phyloP scores from a whole-genome alignment of 495 filamentous ascomycete genomes.

The Pseudevernia furfuracea region DNA sequence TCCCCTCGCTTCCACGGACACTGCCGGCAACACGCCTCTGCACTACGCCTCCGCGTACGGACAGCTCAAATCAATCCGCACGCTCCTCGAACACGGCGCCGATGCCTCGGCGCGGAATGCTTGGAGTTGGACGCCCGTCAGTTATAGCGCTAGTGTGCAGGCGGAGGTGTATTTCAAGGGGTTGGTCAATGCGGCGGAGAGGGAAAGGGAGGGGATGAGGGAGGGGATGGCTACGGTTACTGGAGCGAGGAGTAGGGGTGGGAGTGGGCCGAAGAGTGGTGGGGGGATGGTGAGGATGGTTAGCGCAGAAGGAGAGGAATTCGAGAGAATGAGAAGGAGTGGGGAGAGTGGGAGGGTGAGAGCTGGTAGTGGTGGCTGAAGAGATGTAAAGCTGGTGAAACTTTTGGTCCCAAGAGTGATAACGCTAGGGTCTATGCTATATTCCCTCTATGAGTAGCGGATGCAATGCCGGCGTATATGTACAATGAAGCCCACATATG shows the following conservation, averaged over 20 bases:
- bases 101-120: constrained; percentile 56
- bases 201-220: constrained; percentile 17
- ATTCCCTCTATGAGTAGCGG: constrained; percentile 17
- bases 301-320: constrained; percentile 16
- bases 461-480: not conserved
- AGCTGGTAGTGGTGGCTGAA: constrained; percentile 24
- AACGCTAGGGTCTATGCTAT: constrained; percentile 5
- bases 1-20: constrained; percentile 36
- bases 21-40: constrained; percentile 67
- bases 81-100: constrained; percentile 61
- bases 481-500: not conserved
- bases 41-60: constrained; percentile 62
- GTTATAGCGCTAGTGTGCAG: constrained; percentile 64
- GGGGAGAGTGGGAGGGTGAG: constrained; percentile 21
- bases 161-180: constrained; percentile 69
- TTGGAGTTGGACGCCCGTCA: constrained; percentile 63
- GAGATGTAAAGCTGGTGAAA: not conserved
- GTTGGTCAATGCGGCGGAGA: constrained; percentile 38
- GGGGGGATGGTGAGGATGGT: constrained; percentile 12
- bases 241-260: constrained; percentile 13
- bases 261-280: constrained; percentile 7
- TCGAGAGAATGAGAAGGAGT: constrained; percentile 8
- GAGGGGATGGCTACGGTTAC: constrained; percentile 6
- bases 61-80: constrained; percentile 62
- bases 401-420: not conserved